Base-by-base conservation (phyloP, 108 stramenopile species). In the Nitzschia sp. region DNA sequence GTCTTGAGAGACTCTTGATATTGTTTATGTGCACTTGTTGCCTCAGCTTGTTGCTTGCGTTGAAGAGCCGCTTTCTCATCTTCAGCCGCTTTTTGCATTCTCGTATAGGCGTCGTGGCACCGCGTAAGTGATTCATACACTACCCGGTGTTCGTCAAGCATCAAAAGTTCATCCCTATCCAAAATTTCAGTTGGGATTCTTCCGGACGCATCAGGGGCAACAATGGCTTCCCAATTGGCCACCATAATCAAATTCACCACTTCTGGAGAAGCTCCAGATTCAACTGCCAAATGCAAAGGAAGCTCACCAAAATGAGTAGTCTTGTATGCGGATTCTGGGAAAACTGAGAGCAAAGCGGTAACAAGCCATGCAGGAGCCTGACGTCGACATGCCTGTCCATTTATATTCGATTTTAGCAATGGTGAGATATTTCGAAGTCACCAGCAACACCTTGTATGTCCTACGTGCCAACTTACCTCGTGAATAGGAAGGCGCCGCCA, bases 251-350 rank as follows among this genome's bases (percentile, higher is more conserved):
- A 60, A 19, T 82, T 81, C 17, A 94, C 85, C 12, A 90, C 88
- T 53, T 91, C 93, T 10, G 82, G 76, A 37, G 80, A 51, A 9
- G 93, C 93, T 54, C 86, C 81, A 51, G 88, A 88, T 25, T 79
- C 77, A 0, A 90, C 90, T 14, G 93, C 93, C 83, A 91, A 85
- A 77, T 94, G 93, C 46, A 94, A 57, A 5, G 93, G 93, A 46
- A 94, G 73, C 53, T 86, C 78, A 34, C 84, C 89, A 64, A 85
- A 80, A 43, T 86, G 78, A 8, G 80, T 84, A 72, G 73, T 79
- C 10, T 41, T 25, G 24, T 57, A 68, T 9, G 81, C 75, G 17
- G 82, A 78, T 69, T 69, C 72, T 7, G 87, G 85, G 52, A 75
- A 79, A 10, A 65, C 69, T 6, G 75, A 61, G 8, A 88, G 66